Percentiles rank a stretch among this genome's conserved stretches.
These are phyloP conservation scores for Aspergillus sparsus DNA, from an alignment of 495 filamentous ascomycete genomes.

Conservation along the genomic window DNA sequence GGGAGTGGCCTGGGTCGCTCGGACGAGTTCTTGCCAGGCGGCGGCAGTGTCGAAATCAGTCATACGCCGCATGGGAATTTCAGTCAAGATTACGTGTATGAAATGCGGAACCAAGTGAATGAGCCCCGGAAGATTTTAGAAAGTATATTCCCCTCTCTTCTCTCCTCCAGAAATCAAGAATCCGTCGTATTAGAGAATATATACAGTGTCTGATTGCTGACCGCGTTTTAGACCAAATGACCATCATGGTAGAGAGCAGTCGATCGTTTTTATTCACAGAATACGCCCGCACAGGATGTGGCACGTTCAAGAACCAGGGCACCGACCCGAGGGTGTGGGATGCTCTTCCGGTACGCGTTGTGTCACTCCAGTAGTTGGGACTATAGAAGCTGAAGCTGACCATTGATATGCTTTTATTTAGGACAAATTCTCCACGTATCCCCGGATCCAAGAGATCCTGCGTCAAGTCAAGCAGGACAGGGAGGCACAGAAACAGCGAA, in stretches of 20 bases:
- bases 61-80: constrained; percentile 48
- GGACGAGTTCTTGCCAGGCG: constrained; percentile 44
- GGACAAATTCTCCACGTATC: constrained; percentile 42
- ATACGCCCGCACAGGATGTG: constrained; percentile 40
- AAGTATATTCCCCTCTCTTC: constrained; percentile 22
- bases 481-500: constrained; percentile 27
- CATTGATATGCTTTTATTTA: constrained; percentile 6
- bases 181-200: not conserved
- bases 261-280: constrained; percentile 45
- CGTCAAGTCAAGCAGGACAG: constrained; percentile 37
- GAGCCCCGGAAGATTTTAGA: constrained; percentile 42
- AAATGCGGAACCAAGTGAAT: constrained; percentile 42
- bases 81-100: constrained; percentile 43
- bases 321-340: constrained; percentile 48
- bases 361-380: not conserved
- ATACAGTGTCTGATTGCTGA: not conserved
- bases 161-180: not conserved
- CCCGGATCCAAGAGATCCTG: constrained; percentile 38
- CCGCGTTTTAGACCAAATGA: constrained; percentile 29
- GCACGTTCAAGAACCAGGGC: constrained; percentile 37
- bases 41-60: constrained; percentile 43
- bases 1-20: constrained; percentile 43
- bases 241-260: constrained; percentile 46
- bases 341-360: constrained; percentile 32
- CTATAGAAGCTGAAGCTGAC: not conserved